phyloP scores from a whole-genome alignment of 129 eudicot genomes.

The Chrysanthemum makinoi region DNA sequence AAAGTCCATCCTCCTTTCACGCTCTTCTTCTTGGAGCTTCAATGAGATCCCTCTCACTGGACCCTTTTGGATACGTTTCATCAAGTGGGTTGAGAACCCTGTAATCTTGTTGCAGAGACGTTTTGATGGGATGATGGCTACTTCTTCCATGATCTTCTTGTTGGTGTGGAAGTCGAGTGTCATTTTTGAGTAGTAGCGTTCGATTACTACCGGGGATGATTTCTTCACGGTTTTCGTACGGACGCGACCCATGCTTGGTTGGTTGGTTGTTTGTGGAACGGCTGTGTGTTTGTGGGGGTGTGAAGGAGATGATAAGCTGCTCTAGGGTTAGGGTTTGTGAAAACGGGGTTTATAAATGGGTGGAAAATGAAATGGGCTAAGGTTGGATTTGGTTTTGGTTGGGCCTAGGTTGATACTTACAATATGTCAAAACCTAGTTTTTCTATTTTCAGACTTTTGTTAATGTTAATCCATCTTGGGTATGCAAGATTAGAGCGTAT shows the following conservation, averaged over 20 bases:
- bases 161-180: too few relatives aligned
- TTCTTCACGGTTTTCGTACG: constrained; percentile 77
- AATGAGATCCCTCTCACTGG: constrained; percentile 32
- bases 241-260: constrained; percentile 51
- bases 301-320: too few relatives aligned
- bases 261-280: background rate
- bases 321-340: too few relatives aligned
- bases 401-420: too few relatives aligned
- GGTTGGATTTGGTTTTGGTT: too few relatives aligned
- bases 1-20: constrained; percentile 77
- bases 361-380: too few relatives aligned
- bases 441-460: too few relatives aligned
- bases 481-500: too few relatives aligned
- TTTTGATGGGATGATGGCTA: constrained; percentile 68
- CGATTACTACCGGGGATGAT: constrained; percentile 60
- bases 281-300: too few relatives aligned
- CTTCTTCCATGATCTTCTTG: constrained; percentile 40
- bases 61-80: constrained; percentile 70
- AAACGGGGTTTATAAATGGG: too few relatives aligned
- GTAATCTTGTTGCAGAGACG: constrained; percentile 79
- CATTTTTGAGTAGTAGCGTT: constrained; percentile 61
- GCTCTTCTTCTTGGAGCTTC: constrained; percentile 61
- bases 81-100: constrained; percentile 65
- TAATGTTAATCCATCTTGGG: too few relatives aligned
- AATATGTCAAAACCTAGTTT: too few relatives aligned